Base-by-base conservation (phyloP, 2,329 filamentous ascomycete species). In the Venturiaceae sp. region DNA sequence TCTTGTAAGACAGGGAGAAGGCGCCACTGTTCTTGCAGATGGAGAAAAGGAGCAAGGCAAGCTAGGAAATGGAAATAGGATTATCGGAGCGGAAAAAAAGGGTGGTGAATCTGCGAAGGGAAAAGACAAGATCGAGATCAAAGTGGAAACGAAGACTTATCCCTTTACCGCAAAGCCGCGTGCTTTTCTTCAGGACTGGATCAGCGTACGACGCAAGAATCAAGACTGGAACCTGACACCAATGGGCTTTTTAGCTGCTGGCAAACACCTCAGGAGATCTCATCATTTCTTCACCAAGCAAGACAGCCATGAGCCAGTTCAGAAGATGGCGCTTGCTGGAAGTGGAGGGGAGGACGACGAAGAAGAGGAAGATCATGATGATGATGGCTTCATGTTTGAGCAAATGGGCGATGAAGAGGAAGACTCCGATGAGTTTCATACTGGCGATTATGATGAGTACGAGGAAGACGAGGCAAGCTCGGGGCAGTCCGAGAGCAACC, bases 181-280 rank as follows among this genome's bases (percentile, higher is more conserved):
- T 5, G 70, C 66, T 0, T 83, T 83, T 63, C 63, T 85, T 0
- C 74, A 80, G 23, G 81, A 85, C 50, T 85, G 82, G 82, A 68
- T 85, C 0, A 69, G 77, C 0, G 60, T 82, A 0, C 74, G 79
- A 0, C 77, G 82, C 1, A 79, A 78, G 37, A 78, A 78, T 0
- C 80, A 83, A 58, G 81, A 85, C 60, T 76, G 84, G 55, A 64
- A 75, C 14, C 78, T 84, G 28, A 85, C 81, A 0, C 83, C 82
- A 0, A 83, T 85, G 75, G 82, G 81, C 0, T 80, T 78, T 63
- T 58, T 84, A 4, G 77, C 76, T 2, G 77, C 79, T 13, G 79
- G 81, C 13, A 81, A 80, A 60, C 65, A 69, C 0, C 69, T 85
- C 0, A 68, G 68, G 0, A 64, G 67, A 4, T 71, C 71, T 13